Base-by-base conservation (phyloP, 2,329 filamentous ascomycete genomes). In the Onygenales sp. region DNA sequence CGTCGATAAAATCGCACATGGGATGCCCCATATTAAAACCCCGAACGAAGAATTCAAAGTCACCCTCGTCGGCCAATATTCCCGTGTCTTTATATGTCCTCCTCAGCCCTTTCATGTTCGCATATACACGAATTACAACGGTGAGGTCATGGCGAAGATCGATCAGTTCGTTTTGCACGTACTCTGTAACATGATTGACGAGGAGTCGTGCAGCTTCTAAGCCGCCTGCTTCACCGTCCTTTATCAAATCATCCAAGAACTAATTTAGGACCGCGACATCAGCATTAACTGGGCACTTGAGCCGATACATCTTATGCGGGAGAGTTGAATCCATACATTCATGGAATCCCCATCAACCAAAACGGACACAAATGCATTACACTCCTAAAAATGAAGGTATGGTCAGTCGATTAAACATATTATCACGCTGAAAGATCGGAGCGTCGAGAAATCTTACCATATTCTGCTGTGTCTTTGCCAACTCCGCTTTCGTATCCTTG, bases 21-120 rank as follows among this genome's bases (percentile, higher is more conserved):
- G 61, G 51, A 47, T 67, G 57, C 21, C 63, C 66, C 58, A 68
- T 72, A 51, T 74, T 74, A 61, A 75, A 73, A 0, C 71, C 72
- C 14, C 68, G 68, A 11, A 73, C 64, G 54, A 74, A 75, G 2
- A 62, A 58, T 21, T 59, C 53, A 41, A 75, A 58, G 0, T 57
- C 56, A 6, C 57, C 56, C 3, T 58, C 45, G 8, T 63, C 54
- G 8, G 50, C 38, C 10, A 72, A 41, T 7, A 70, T 59, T 2
- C 57, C 57, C 8, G 54, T 54, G 36, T 67, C 61, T 17, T 57
- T 60, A 54, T 73, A 75, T 11, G 59, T 61, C 45, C 64, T 67
- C 38, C 61, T 60, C 9, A 74, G 59, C 0, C 71, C 72, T 35
- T 58, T 59, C 7, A 70, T 50, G 52, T 74, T 74, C 36, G 69